phyloP scores from a whole-genome alignment of 495 filamentous ascomycete genomes.

The Penicillium flavigenum region DNA sequence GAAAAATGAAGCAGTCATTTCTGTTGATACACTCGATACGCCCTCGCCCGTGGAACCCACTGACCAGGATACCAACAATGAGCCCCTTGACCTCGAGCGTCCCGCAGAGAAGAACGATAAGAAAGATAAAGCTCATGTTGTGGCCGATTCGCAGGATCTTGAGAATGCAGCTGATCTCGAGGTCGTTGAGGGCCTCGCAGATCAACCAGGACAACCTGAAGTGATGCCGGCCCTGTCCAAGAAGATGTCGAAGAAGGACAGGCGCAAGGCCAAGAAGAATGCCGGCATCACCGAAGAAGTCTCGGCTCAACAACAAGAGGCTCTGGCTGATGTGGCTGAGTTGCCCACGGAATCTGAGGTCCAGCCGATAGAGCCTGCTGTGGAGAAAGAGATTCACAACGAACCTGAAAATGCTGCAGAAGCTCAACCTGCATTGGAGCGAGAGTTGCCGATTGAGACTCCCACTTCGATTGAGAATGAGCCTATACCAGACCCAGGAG shows the following conservation, averaged over 20 bases:
- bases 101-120: background rate
- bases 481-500: conserved; percentile 10
- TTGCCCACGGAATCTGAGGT: background rate
- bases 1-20: conserved; percentile 5
- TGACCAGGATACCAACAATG: background rate
- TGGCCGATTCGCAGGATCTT: background rate
- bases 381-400: background rate
- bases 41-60: conserved; percentile 3
- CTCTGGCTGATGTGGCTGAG: conserved; percentile 2
- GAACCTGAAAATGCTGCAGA: conserved; percentile 5
- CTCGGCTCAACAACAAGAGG: conserved; percentile 9
- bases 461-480: background rate
- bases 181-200: conserved; percentile 12
- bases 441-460: conserved; percentile 7
- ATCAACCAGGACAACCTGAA: conserved; percentile 10
- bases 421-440: conserved; percentile 7
- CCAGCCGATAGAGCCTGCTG: background rate
- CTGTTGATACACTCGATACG: conserved; percentile 17
- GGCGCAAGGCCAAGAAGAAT: conserved; percentile 38
- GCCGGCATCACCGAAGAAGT: conserved; percentile 7
- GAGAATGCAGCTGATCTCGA: conserved; percentile 21
- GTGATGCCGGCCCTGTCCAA: conserved; percentile 16
- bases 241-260: conserved; percentile 43
- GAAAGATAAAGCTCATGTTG: background rate
- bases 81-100: background rate